phyloP scores from a whole-genome alignment of 352 stramenopile genomes.

The Pseudoperonospora humuli region DNA sequence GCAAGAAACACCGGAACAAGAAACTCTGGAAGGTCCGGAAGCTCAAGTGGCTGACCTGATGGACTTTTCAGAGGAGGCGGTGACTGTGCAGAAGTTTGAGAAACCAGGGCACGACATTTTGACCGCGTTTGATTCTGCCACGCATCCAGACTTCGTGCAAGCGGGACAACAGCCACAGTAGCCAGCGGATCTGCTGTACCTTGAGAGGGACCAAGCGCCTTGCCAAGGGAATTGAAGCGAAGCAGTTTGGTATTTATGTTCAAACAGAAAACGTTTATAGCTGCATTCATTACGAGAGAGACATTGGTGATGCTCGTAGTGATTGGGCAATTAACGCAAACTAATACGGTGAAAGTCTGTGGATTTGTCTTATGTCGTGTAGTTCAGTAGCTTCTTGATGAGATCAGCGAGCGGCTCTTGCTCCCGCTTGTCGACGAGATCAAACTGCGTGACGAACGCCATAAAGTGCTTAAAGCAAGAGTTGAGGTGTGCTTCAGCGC shows the following conservation, averaged over 20 bases:
- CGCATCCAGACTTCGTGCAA: conserved; percentile 7
- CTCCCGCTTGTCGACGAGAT: conserved; percentile 90
- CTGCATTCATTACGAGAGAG: conserved; percentile 9
- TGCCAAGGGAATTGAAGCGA: conserved; percentile 7
- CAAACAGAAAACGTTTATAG: conserved; percentile 7
- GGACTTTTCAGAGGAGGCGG: conserved; percentile 55
- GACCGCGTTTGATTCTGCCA: conserved; percentile 36
- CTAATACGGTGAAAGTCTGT: conserved; percentile 7
- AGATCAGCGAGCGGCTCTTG: conserved; percentile 92
- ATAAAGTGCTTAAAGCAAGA: conserved; percentile 99
- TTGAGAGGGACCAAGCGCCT: conserved; percentile 17
- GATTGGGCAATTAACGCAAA: neutral
- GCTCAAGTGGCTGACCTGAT: conserved; percentile 44
- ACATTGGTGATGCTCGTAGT: conserved; percentile 1
- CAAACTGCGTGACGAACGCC: conserved; percentile 93
- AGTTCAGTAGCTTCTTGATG: conserved; percentile 86
- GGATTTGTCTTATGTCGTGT: no score
- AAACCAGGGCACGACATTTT: conserved; percentile 23
- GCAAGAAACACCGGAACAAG: no score
- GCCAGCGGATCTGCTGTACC: conserved; percentile 34
- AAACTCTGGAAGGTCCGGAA: conserved; percentile 14
- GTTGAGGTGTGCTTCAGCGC: conserved; percentile 94
- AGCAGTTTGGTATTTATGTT: conserved; percentile 31
- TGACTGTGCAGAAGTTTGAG: conserved; percentile 20
- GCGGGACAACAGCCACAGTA: conserved; percentile 23